Conservation (phyloP, 78 protist genomes). For the Neovahlkampfia damariscottae region DNA sequence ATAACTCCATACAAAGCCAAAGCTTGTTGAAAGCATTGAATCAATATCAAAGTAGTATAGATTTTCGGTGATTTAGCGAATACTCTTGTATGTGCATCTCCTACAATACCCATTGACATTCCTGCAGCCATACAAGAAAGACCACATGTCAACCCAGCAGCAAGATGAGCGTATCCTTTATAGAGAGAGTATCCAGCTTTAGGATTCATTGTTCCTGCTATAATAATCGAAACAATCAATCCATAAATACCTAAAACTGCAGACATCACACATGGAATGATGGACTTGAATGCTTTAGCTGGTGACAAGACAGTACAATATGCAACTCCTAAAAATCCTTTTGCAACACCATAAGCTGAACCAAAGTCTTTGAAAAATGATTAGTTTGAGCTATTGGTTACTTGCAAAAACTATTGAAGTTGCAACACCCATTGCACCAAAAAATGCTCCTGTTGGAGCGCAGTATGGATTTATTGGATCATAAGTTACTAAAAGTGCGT, state of each 20-base stretch:
- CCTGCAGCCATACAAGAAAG: conserved; percentile 94
- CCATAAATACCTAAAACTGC: conserved; percentile 99
- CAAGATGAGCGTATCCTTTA: conserved; percentile 67
- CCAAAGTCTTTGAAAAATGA: conserved; percentile 75
- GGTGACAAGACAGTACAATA: conserved; percentile 91
- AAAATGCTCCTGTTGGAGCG: conserved; percentile 57
- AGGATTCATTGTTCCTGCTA: conserved; percentile 17
- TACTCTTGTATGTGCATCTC: conserved; percentile 86
- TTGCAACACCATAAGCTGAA: conserved; percentile 99
- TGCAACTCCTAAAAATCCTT: conserved; percentile 90
- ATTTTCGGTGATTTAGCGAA: conserved; percentile 53
- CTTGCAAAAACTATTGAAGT: conserved; percentile 64
- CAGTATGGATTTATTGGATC: too few relatives aligned
- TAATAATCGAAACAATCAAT: conserved; percentile 89
- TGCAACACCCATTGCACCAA: conserved; percentile 70
- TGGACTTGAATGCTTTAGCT: conserved; percentile 79
- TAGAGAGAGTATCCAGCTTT: conserved; percentile 16
- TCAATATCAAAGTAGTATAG: conserved; percentile 80
- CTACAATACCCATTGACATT: conserved; percentile 85
- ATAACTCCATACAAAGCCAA: conserved; percentile 90
- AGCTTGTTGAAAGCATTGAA: conserved; percentile 88
- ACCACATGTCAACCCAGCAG: conserved; percentile 93
- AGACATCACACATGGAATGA: conserved; percentile 95
- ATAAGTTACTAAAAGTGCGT: too few relatives aligned
- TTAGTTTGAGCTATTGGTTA: neutral